These are phyloP conservation scores for Hypoxylon sp. DNA, from an alignment of 2,329 filamentous ascomycete genomes.

Conservation along the genomic window DNA sequence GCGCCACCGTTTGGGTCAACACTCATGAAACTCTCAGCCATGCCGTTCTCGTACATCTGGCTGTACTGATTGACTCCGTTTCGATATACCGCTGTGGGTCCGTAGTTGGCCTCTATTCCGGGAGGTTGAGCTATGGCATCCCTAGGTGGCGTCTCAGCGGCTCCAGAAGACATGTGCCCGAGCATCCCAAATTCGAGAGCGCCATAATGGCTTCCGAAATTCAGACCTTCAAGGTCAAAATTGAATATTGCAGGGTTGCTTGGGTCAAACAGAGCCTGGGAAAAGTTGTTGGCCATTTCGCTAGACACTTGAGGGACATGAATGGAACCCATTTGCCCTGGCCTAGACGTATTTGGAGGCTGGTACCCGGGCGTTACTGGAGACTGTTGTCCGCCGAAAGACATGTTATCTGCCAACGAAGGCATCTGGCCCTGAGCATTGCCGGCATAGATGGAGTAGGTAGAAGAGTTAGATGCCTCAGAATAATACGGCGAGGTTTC, in stretches of 20 bases:
- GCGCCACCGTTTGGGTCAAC: slow-evolving; percentile 65
- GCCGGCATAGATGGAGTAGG: slow-evolving; percentile 68
- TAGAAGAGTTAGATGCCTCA: slow-evolving; percentile 61
- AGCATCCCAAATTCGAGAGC: slow-evolving; percentile 97
- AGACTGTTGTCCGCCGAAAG: slow-evolving; percentile 77
- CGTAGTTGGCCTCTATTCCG: slow-evolving; percentile 59
- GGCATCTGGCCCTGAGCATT: slow-evolving; percentile 61
- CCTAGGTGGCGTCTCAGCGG: slow-evolving; percentile 82
- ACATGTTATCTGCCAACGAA: slow-evolving; percentile 63
- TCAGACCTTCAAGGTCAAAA: slow-evolving; percentile 93
- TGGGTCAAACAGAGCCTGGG: slow-evolving; percentile 81
- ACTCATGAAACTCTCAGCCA: slow-evolving; percentile 68
- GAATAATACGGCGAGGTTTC: slow-evolving; percentile 66
- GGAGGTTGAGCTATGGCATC: slow-evolving; percentile 67
- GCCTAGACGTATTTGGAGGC: slow-evolving; percentile 63
- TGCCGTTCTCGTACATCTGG: slow-evolving; percentile 66
- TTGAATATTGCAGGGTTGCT: slow-evolving; percentile 95
- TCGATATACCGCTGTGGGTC: slow-evolving; percentile 64
- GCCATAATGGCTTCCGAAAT: slow-evolving; percentile 96
- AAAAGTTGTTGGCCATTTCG: slow-evolving; percentile 65
- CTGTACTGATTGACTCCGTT: slow-evolving; percentile 67
- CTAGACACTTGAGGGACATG: slow-evolving; percentile 66
- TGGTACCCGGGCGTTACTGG: slow-evolving; percentile 83
- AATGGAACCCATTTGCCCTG: slow-evolving; percentile 61
- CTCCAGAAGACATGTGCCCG: slow-evolving; percentile 93